Evolutionary conservation across 495 filamentous ascomycete species (phyloP).

Genomic region (Amphirosellinia nigrospora): DNA sequence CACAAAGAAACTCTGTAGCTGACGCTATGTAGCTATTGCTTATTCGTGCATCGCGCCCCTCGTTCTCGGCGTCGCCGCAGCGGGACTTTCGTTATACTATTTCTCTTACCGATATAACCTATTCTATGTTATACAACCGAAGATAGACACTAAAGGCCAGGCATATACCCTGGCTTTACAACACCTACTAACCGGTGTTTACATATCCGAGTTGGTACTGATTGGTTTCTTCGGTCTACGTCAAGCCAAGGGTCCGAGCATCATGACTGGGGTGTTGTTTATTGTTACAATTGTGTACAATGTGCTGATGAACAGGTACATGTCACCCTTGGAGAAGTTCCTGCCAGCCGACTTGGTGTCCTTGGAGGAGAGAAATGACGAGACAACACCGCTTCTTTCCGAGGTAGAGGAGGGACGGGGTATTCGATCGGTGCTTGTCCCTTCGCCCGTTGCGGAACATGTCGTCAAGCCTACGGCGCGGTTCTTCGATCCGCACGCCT

Average conservation of each 20-base stretch:
- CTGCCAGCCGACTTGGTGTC: slow-evolving; percentile 49
- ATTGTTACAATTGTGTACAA: slow-evolving; percentile 74
- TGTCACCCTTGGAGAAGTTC: slow-evolving; percentile 34
- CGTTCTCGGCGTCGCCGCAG: slow-evolving; percentile 80
- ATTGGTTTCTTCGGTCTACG: slow-evolving; percentile 82
- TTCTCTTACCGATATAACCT: slow-evolving; percentile 87
- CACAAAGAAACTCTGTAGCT: not conserved
- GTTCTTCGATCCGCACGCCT: slow-evolving; percentile 36
- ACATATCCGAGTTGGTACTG: slow-evolving; percentile 77
- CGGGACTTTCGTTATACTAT: slow-evolving; percentile 81
- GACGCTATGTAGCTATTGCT: slow-evolving; percentile 61
- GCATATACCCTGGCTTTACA: slow-evolving; percentile 80
- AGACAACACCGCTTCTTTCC: slow-evolving; percentile 47
- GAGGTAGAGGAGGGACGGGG: slow-evolving; percentile 40
- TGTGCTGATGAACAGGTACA: slow-evolving; percentile 56
- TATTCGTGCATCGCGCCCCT: slow-evolving; percentile 91
- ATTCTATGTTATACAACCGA: slow-evolving; percentile 77
- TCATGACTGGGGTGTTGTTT: slow-evolving; percentile 76
- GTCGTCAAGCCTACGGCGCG: slow-evolving; percentile 30
- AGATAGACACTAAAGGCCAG: slow-evolving; percentile 83
- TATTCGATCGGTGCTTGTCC: slow-evolving; percentile 28
- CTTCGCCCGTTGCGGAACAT: slow-evolving; percentile 32
- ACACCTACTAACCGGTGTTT: slow-evolving; percentile 82
- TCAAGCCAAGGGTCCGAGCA: slow-evolving; percentile 69
- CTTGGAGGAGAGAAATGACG: slow-evolving; percentile 60